Evolutionary conservation across 176 grass and related monocot genomes (phyloP), one percentile per base, ranked within the genome.

Genomic region (Carex parvula): DNA sequence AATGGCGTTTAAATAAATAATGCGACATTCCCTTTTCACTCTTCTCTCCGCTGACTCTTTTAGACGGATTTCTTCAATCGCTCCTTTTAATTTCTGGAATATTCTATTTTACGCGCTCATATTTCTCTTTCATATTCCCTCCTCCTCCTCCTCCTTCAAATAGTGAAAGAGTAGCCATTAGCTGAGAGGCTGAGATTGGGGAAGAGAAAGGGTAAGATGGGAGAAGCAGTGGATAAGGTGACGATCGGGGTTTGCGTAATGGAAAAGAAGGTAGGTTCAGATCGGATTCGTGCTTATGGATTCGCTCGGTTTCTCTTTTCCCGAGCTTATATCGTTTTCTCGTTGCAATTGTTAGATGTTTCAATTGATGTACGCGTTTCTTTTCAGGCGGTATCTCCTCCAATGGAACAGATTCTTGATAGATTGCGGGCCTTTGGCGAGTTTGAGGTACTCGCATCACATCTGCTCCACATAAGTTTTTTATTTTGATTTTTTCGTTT

Each of bases 191-290:
- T 24, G 12, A 79, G 64, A 71, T 15, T 71, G 77, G 67, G 18
- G 52, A 55, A 80, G 78, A 61, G 76, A 86, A 80, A 46, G 57
- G 76, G 84, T 77, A 85, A 69, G 60, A 39, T 65, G 80, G 73
- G 62, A 33, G 70, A n/a, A 12, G 52, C 55, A 50, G 64, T 63
- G 11, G 87, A 66, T 65, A 90, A 90, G 88, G 84, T 97, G 78
- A 94, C 56, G 89, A 82, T 97, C 81, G 95, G 95, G 13, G 95
- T 97, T 70, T 97, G 92, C 84, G 95, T 97, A 67, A 91, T 97
- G 95, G 90, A 92, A 83, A 97, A 97, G 79, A 97, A 94, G 92
- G 95, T 97, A 79, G n/a, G 85, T 60, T 59, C 44, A 79, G 9
- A 78, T 86, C 35, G 35, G 21, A 64, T 60, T 64, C 77, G 67